Base-by-base conservation (phyloP, 768 basidiomycete species). In the Auricularia sp. region DNA sequence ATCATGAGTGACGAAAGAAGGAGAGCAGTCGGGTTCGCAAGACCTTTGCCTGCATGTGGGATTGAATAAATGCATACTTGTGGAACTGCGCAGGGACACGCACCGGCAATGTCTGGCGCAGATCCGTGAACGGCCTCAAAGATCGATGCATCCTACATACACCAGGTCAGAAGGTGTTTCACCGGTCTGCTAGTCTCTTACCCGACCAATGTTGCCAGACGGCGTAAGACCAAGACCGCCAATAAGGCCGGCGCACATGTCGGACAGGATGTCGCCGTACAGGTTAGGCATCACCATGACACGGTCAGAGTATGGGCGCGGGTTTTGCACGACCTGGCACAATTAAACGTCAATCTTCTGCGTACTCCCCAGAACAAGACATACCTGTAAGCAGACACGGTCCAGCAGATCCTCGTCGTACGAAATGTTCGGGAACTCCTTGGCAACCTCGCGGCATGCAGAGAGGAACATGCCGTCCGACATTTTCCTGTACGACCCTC, bases 201-300 rank as follows among this genome's bases (percentile, higher is more conserved):
- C 91, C 70, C 89, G 86, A 69, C 95, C 95, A 74, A 98, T 98
- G 79, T 98, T 98, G 34, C 95, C 95, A 61, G 96, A 98, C 36
- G 96, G 96, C 0, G 96, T 98, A 69, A 98, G 82, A 68, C 97
- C 97, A 68, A 99, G 82, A 67, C 97, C 97, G 66, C 97, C 97
- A 76, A 99, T 98, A 70, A 99, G 83, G 65, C 97, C 97, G 66
- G 97, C 97, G 69, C 93, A 96, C 90, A 99, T 94, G 75, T 99
- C 95, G 60, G 94, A 97, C 68, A 97, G 79, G 72, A 97, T 97
- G 75, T 94, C 94, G 73, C 90, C 92, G 71, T 92, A 95, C 66
- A 99, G 79, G 81, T 99, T 99, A 63, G 97, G 97, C 95, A 98
- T 98, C 69, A 99, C 97, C 96, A 99, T 98, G 68, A 99, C 96